Conservation (phyloP, 2,329 filamentous ascomycete species). For the Nothomitra cinnamomea region DNA sequence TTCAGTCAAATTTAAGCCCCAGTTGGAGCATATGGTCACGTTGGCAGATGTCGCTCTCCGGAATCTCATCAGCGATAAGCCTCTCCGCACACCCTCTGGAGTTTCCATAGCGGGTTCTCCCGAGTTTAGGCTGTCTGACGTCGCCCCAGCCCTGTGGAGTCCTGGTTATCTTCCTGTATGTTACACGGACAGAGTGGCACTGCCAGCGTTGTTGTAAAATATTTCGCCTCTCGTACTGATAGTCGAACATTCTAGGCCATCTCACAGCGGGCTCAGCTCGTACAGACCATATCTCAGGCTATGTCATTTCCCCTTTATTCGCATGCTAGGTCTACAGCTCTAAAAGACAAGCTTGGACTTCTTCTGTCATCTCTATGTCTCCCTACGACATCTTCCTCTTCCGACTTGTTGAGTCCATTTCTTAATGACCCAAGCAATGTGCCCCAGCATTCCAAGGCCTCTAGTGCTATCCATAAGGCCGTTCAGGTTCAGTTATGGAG, state of each 20-base stretch:
- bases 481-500: conserved; percentile 4
- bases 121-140: conserved; percentile 16
- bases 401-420: background rate
- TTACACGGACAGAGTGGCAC: background rate
- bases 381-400: background rate
- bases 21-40: conserved; percentile 7
- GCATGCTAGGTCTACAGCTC: conserved; percentile 5
- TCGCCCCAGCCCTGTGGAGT: conserved; percentile 25
- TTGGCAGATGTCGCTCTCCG: conserved; percentile 22
- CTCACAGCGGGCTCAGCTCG: conserved; percentile 9
- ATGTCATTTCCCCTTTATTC: conserved; percentile 9
- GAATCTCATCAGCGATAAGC: conserved; percentile 18
- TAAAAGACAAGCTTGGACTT: background rate
- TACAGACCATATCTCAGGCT: conserved; percentile 10
- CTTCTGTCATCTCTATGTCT: background rate
- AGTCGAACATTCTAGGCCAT: conserved; percentile 6
- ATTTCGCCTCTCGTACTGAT: background rate
- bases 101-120: background rate
- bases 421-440: background rate
- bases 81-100: conserved; percentile 7
- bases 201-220: background rate
- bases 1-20: background rate
- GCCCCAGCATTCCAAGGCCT: background rate
- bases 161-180: conserved; percentile 20
- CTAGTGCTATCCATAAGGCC: background rate